Evolutionary conservation across 2,329 filamentous ascomycete species (phyloP).

Genomic region (Fusarium sublunatum): DNA sequence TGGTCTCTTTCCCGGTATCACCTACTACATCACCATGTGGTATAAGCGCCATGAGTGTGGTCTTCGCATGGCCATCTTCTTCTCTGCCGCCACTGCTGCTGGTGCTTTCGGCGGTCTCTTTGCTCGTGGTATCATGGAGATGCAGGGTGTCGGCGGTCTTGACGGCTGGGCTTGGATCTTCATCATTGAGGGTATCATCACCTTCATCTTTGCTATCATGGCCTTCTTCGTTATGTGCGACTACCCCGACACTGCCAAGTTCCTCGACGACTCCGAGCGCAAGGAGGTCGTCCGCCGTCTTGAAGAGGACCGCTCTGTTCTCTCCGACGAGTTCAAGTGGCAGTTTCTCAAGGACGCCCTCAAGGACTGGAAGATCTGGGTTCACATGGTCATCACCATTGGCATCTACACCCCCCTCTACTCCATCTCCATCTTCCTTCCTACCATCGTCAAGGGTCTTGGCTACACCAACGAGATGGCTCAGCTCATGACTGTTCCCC

Average conservation of each 20-base stretch:
- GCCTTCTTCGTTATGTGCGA: slow-evolving; percentile 67
- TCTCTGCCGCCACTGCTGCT: slow-evolving; percentile 66
- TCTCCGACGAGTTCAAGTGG: slow-evolving; percentile 68
- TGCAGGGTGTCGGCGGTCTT: slow-evolving; percentile 62
- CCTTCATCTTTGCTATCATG: slow-evolving; percentile 57
- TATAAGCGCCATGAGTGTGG: slow-evolving; percentile 70
- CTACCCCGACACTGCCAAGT: slow-evolving; percentile 65
- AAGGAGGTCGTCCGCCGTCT: slow-evolving; percentile 57
- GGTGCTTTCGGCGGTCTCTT: slow-evolving; percentile 72
- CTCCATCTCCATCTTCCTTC: slow-evolving; percentile 54
- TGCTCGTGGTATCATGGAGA: slow-evolving; percentile 69
- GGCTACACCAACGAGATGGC: slow-evolving; percentile 53
- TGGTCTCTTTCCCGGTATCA: slow-evolving; percentile 71
- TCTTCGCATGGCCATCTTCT: slow-evolving; percentile 71
- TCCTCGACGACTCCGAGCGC: slow-evolving; percentile 59
- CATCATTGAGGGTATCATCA: slow-evolving; percentile 71
- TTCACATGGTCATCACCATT: slow-evolving; percentile 71
- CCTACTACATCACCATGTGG: slow-evolving; percentile 70
- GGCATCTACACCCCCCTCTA: slow-evolving; percentile 60
- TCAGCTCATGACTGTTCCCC: slow-evolving; percentile 55
- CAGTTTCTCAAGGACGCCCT: slow-evolving; percentile 67
- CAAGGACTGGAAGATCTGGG: slow-evolving; percentile 66
- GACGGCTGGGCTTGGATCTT: slow-evolving; percentile 85
- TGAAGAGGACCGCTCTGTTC: slow-evolving; percentile 55
- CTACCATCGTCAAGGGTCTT: slow-evolving; percentile 52